Conservation (phyloP, 129 eudicot species). For the Escallonia herrerae region DNA sequence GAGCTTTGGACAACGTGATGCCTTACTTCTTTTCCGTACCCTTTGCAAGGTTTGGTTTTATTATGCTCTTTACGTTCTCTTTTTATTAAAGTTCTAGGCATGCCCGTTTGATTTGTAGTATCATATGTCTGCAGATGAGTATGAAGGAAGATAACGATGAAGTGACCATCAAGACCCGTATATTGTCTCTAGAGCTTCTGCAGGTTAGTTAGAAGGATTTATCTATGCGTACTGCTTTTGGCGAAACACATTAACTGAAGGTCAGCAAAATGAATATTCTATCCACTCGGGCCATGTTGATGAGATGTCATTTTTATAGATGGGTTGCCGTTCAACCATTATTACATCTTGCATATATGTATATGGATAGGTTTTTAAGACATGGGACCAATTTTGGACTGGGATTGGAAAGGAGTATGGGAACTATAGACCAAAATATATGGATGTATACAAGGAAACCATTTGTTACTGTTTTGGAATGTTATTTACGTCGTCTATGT, state of each 20-base stretch:
- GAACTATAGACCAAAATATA: too few relatives aligned
- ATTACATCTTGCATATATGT: too few relatives aligned
- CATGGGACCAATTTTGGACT: too few relatives aligned
- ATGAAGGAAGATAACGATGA: slow-evolving; percentile 98
- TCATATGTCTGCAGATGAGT: slow-evolving; percentile 74
- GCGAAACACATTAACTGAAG: background rate
- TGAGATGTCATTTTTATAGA: background rate
- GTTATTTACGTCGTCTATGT: too few relatives aligned
- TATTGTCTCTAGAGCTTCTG: slow-evolving; percentile 89
- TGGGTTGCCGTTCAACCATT: too few relatives aligned
- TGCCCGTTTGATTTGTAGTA: slow-evolving; percentile 8
- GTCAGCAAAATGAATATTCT: too few relatives aligned
- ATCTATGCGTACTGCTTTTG: slow-evolving; percentile 9
- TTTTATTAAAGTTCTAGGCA: slow-evolving; percentile 4
- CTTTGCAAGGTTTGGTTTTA: slow-evolving; percentile 79
- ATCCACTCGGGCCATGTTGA: background rate
- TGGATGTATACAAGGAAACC: too few relatives aligned
- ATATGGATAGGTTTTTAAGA: too few relatives aligned
- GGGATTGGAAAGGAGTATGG: too few relatives aligned
- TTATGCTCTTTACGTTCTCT: slow-evolving; percentile 2
- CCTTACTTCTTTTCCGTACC: slow-evolving; percentile 86
- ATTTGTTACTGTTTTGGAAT: too few relatives aligned
- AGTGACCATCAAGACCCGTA: slow-evolving; percentile 77
- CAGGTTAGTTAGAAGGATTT: slow-evolving; percentile 51
- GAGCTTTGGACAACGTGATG: slow-evolving; percentile 90